Evolutionary conservation across 768 basidiomycete genomes (phyloP).

Genomic region (Dioszegia hungarica): DNA sequence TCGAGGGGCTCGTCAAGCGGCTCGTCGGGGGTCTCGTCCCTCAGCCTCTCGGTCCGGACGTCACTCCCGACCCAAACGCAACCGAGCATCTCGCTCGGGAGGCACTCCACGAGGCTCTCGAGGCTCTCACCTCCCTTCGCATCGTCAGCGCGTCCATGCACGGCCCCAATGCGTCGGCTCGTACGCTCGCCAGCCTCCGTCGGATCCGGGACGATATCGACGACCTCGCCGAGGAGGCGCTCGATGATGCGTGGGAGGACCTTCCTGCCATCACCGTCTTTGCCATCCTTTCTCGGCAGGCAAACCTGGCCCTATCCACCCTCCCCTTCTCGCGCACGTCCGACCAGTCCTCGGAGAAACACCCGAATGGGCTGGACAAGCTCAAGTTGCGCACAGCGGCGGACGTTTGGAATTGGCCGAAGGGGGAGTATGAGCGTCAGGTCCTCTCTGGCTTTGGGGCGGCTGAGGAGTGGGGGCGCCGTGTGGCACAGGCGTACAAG

Average conservation of each 20-base stretch:
- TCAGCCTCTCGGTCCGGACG: conserved; percentile 14
- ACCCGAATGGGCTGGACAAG: conserved; percentile 1
- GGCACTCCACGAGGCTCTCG: conserved; percentile 45
- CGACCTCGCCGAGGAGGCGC: conserved; percentile 31
- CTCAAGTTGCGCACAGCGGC: conserved; percentile 13
- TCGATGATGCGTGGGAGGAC: conserved; percentile 47
- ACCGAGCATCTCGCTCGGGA: conserved; percentile 46
- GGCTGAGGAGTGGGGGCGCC: conserved; percentile 42
- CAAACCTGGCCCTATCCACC: conserved; percentile 24
- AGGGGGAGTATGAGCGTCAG: conserved; percentile 43
- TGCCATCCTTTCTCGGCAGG: conserved; percentile 29
- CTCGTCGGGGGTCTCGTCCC: conserved; percentile 38
- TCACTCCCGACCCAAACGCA: conserved; percentile 28
- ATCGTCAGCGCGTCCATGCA: conserved; percentile 34
- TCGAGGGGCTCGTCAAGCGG: conserved; percentile 45
- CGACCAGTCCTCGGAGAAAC: neutral
- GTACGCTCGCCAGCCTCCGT: conserved; percentile 18
- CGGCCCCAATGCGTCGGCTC: conserved; percentile 13
- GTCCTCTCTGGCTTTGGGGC: conserved; percentile 42
- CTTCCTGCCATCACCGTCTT: conserved; percentile 43
- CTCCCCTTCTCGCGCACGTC: conserved; percentile 1
- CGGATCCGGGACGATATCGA: conserved; percentile 43
- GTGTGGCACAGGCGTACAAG: conserved; percentile 40
- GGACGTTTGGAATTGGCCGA: conserved; percentile 39
- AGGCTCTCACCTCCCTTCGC: conserved; percentile 43